Evolutionary conservation across 129 eudicot species (phyloP), one percentile per base, ranked within the genome.

Genomic region (Lactuca saligna): DNA sequence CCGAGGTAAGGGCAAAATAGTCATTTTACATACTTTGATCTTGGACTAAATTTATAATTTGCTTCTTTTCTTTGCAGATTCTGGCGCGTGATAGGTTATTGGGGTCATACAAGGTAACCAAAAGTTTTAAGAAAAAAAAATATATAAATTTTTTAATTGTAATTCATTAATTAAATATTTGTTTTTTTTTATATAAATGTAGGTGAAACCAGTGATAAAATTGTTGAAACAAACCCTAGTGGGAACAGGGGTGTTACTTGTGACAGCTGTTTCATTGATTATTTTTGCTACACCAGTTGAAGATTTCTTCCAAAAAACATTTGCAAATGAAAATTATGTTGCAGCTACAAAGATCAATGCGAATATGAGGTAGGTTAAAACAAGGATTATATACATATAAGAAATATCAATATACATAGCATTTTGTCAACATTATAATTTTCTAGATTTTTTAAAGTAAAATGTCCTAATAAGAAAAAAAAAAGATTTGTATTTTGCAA

Each of bases 191-290:
- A 17, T 34, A 35, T 51, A 66, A 57, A 73, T 79, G 67, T 57
- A 93, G 98, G 98, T 93, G 59, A 93, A 93, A 78, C 98, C 98
- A 54, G 98, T 93, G 25, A 81, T 93, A 81, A 89, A 93, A 66
- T n/a, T 93, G 86, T 79, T 93, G 82, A 93, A 93, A 80, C 98
- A 93, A 81, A 93, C 98, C 15, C 81, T 93, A 77, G 95, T 89
- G 32, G 97, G 98, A 55, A 93, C 97, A 59, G 98, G 98, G 57
- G 88, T 86, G 17, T 54, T 89, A 68, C 97, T 93, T 59, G 98
- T 93, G 46, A 75, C 92, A 72, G 97, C 95, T 29, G 98, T 69
- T 62, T 67, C 79, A 54, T 65, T 93, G 68, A 89, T 93, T 75
- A 81, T 82, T 66, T 89, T 93, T 66, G 97, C 98, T 60, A 85